A percentile compares a stretch with the other conserved stretches of the same genome.
Evolutionary conservation across 2,329 filamentous ascomycete genomes (phyloP).

Genomic region (Dactylellina parvicollis): DNA sequence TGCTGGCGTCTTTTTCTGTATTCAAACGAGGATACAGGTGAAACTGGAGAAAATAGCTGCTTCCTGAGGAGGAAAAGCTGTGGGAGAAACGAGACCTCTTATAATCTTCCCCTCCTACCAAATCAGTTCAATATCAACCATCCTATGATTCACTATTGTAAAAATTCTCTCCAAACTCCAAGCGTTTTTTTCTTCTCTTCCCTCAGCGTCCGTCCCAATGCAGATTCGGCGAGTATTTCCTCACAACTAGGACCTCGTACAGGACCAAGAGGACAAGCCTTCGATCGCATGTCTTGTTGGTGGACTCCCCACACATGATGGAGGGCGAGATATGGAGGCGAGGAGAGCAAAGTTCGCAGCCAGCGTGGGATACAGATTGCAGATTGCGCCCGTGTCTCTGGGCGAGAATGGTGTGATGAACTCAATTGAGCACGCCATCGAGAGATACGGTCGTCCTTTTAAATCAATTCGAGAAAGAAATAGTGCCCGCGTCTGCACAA

Average conservation of each 20-base stretch:
- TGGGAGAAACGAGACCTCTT: slow-evolving; percentile 44
- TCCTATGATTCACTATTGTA: background rate
- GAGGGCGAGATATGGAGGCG: slow-evolving; percentile 15
- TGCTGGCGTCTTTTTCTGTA: background rate
- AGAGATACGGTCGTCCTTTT: slow-evolving; percentile 14
- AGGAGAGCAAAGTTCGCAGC: background rate
- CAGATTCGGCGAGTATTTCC: slow-evolving; percentile 26
- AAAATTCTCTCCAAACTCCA: slow-evolving; percentile 13
- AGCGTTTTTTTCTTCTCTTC: slow-evolving; percentile 9
- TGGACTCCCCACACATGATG: background rate
- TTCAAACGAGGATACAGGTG: background rate
- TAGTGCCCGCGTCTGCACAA: slow-evolving; percentile 18
- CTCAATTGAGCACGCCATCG: slow-evolving; percentile 40
- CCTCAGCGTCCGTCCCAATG: background rate
- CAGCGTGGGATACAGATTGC: no score
- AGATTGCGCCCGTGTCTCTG: slow-evolving; percentile 28
- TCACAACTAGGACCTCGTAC: background rate
- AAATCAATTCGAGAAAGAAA: background rate
- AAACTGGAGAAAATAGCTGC: background rate
- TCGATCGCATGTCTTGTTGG: slow-evolving; percentile 1
- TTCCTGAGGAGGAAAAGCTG: slow-evolving; percentile 6
- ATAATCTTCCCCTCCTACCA: slow-evolving; percentile 8
- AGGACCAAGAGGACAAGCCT: slow-evolving; percentile 44
- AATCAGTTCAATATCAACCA: background rate
- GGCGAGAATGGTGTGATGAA: slow-evolving; percentile 43